Conservation (phyloP, 345 rosid genomes). For the Salix viminalis region DNA sequence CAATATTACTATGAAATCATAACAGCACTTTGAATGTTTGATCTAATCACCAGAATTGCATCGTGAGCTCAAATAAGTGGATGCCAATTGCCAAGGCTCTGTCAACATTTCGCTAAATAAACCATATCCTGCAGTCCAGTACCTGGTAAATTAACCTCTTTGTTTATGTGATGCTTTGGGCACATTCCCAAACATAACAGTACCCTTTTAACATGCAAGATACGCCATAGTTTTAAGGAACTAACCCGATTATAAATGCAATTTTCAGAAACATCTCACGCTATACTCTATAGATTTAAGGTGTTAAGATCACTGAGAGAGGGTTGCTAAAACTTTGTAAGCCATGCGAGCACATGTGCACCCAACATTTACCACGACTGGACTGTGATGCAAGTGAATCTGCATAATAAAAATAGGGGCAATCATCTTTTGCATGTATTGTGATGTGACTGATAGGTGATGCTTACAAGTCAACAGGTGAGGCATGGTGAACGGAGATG, state of each 20-base stretch:
- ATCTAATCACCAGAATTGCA: not conserved
- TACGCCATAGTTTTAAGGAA: not conserved
- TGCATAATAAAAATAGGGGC: not conserved
- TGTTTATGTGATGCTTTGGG: not conserved
- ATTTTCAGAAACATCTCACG: not conserved
- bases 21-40: not conserved
- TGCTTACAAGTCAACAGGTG: constrained; percentile 64
- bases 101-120: not conserved
- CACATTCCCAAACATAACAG: not conserved
- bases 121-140: not conserved
- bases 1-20: not conserved
- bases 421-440: not conserved
- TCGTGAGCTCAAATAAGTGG: not conserved
- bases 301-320: not conserved
- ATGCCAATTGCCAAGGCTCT: not conserved
- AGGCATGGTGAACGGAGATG: constrained; percentile 89
- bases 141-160: not conserved
- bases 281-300: not conserved
- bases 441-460: not conserved
- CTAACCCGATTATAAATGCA: not conserved
- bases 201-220: not conserved
- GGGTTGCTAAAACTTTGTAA: not conserved
- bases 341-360: too few relatives aligned
- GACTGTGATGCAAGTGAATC: not conserved
- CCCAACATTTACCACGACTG: not conserved